Evolutionary conservation across 2,329 filamentous ascomycete species (phyloP).

Genomic region (Calonectria pteridis): DNA sequence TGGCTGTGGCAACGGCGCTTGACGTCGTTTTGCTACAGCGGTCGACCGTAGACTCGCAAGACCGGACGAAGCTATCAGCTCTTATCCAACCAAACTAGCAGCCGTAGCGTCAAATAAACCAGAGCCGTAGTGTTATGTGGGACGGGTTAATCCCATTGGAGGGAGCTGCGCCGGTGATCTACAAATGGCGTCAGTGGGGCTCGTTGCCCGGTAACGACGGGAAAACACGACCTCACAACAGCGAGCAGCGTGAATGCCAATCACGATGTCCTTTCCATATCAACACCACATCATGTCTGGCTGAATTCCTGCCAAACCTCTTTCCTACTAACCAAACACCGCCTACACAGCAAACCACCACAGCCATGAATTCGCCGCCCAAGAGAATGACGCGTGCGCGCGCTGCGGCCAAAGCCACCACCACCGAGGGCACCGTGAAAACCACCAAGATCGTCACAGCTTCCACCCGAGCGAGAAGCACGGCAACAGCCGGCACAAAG

Average conservation of each 20-base stretch:
- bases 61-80: neutral
- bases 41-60: neutral
- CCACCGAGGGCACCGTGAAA: slow-evolving; percentile 52
- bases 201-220: slow-evolving; percentile 44
- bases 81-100: neutral
- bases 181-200: slow-evolving; percentile 29
- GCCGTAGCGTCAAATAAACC: neutral
- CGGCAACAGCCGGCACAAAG: slow-evolving; percentile 48
- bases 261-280: slow-evolving; percentile 6
- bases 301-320: slow-evolving; percentile 28
- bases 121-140: neutral
- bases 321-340: slow-evolving; percentile 41
- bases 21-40: neutral
- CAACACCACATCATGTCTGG: slow-evolving; percentile 45
- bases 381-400: slow-evolving; percentile 69
- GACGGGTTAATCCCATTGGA: slow-evolving; percentile 16
- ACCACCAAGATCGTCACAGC: slow-evolving; percentile 62
- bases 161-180: slow-evolving; percentile 35
- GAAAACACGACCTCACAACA: slow-evolving; percentile 44
- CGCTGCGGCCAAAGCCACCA: slow-evolving; percentile 56
- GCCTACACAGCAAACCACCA: slow-evolving; percentile 27
- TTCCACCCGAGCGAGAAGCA: slow-evolving; percentile 61
- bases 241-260: slow-evolving; percentile 16
- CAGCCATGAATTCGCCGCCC: slow-evolving; percentile 69
- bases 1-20: neutral